Percentiles rank a stretch among this genome's conserved stretches.
Evolutionary conservation across 768 basidiomycete genomes (phyloP).

Genomic region (Mycena alexandri): DNA sequence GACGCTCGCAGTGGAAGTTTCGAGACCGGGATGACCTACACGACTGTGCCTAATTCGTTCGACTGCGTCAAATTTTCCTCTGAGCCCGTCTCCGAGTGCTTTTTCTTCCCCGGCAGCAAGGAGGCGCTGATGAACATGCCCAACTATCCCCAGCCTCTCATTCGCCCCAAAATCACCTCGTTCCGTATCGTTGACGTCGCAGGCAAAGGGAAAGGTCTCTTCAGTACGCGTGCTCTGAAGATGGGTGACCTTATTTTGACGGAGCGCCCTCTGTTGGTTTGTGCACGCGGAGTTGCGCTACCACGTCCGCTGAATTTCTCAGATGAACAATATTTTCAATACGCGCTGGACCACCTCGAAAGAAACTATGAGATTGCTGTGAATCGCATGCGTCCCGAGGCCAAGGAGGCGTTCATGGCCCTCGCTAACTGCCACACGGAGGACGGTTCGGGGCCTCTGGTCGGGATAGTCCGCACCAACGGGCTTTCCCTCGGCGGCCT

Average conservation of each 20-base stretch:
- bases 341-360: slow-evolving; percentile 40
- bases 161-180: slow-evolving; percentile 9
- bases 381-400: slow-evolving; percentile 40
- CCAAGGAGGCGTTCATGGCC: slow-evolving; percentile 40
- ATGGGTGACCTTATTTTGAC: slow-evolving; percentile 50
- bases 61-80: not conserved
- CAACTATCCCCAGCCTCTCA: slow-evolving; percentile 36
- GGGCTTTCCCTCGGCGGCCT: slow-evolving; percentile 42
- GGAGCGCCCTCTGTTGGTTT: slow-evolving; percentile 53
- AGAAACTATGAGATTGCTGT: slow-evolving; percentile 19
- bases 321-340: not conserved
- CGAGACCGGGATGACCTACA: not conserved
- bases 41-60: slow-evolving; percentile 1
- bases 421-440: slow-evolving; percentile 44
- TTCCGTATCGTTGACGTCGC: slow-evolving; percentile 32
- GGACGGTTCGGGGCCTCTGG: slow-evolving; percentile 49
- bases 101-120: slow-evolving; percentile 32
- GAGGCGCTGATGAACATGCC: slow-evolving; percentile 29
- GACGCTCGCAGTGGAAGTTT: not conserved
- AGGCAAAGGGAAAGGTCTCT: slow-evolving; percentile 46
- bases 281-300: slow-evolving; percentile 33
- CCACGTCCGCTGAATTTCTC: not conserved
- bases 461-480: slow-evolving; percentile 50
- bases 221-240: slow-evolving; percentile 48
- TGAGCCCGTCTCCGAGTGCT: slow-evolving; percentile 28